phyloP scores from a whole-genome alignment of 805 yeast species.

The Kodamaea leandrae region DNA sequence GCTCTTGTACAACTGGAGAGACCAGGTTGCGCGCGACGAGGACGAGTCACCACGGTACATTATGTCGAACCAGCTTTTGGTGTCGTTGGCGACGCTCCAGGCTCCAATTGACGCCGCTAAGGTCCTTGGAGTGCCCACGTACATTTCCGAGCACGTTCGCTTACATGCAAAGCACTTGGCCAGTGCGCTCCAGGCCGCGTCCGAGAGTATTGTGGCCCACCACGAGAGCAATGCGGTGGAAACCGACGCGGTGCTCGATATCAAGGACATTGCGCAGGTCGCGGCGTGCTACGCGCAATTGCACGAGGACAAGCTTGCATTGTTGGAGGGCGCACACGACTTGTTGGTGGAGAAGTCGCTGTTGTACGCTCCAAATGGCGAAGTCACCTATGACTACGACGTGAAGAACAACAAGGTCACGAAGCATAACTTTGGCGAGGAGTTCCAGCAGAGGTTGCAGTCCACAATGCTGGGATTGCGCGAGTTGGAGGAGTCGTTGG shows the following conservation, averaged over 20 bases:
- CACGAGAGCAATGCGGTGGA: constrained; percentile 1
- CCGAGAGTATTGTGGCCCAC: constrained; percentile 27
- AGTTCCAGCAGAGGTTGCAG: constrained; percentile 14
- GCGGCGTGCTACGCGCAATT: constrained; percentile 11
- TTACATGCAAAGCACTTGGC: constrained; percentile 57
- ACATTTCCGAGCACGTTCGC: constrained; percentile 55
- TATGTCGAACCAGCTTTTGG: constrained; percentile 77
- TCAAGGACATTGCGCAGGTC: constrained; percentile 4
- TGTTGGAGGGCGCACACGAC: constrained; percentile 9
- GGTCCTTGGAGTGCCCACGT: constrained; percentile 47
- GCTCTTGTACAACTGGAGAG: constrained; percentile 80
- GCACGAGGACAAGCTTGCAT: constrained; percentile 10
- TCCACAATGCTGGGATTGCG: constrained; percentile 13
- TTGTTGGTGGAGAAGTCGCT: constrained; percentile 5
- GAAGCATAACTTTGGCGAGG: constrained; percentile 20
- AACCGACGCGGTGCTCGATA: neutral
- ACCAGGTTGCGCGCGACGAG: constrained; percentile 60
- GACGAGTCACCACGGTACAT: constrained; percentile 86
- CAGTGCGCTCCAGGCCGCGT: constrained; percentile 47
- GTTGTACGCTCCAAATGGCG: neutral
- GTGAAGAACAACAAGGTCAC: constrained; percentile 12
- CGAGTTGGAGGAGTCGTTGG: constrained; percentile 13
- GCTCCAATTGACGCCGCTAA: constrained; percentile 58
- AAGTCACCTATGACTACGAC: constrained; percentile 17
- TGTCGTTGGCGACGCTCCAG: constrained; percentile 52